A percentile compares a stretch with the other conserved stretches of the same genome.
phyloP scores from a whole-genome alignment of 352 stramenopile species.

The Pythium aristosporum region DNA sequence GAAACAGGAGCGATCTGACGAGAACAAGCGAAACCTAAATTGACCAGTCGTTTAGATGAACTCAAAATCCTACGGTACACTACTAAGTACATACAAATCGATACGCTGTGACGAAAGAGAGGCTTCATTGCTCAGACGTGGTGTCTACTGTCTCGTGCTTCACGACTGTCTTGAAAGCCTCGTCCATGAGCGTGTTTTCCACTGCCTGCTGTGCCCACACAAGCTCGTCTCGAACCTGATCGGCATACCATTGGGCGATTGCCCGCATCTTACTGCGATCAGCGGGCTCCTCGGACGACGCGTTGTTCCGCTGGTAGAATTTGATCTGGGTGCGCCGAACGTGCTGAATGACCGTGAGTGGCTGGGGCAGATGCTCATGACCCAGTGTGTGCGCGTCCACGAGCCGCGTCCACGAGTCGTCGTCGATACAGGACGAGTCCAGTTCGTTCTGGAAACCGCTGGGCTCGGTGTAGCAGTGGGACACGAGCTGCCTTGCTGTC shows the following conservation, averaged over 20 bases:
- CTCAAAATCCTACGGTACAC: background rate
- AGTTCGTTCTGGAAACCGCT: constrained; percentile 13
- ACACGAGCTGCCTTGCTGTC: constrained; percentile 1
- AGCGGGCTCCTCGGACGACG: background rate
- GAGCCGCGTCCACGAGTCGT: constrained; percentile 18
- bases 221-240: constrained; percentile 6
- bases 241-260: background rate
- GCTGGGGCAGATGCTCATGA: constrained; percentile 9
- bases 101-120: no score
- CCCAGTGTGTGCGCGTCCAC: constrained; percentile 5
- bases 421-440: constrained; percentile 1
- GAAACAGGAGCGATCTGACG: no score
- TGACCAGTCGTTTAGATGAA: background rate
- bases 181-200: constrained; percentile 3
- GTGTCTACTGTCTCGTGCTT: no score
- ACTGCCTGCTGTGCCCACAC: background rate
- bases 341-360: constrained; percentile 21
- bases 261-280: background rate
- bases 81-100: background rate
- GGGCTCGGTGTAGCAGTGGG: constrained; percentile 1
- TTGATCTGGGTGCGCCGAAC: constrained; percentile 3
- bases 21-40: background rate
- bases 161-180: background rate
- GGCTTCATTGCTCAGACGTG: no score
- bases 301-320: background rate